Evolutionary conservation across 179 eudicot species (phyloP), one percentile per base, ranked within the genome.

Genomic region (Actinidia chinensis): DNA sequence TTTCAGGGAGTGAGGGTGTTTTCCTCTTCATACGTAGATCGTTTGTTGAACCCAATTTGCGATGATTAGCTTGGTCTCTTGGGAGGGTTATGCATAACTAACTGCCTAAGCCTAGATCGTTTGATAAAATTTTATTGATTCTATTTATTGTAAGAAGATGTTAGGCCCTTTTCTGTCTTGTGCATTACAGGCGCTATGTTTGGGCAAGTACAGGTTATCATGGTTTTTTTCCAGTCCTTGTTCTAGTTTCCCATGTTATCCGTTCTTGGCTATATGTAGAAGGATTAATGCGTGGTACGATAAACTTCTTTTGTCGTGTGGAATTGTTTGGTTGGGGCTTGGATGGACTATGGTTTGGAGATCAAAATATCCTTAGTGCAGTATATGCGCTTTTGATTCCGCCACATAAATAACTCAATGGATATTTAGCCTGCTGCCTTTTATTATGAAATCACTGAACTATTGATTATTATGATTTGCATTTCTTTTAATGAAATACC

Each of bases 191-290:
- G 50, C 50, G 1, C 50, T 47, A 6, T 47, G 11, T 47, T 47
- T 47, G 50, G 50, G 11, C 50, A n/a, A 47, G 50, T 47, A 47
- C 50, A 47, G 50, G 50, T 6, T 47, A 47, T 47, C 50, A 47
- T 47, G 50, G 50, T 1, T 47, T 64, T 42, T 65, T 65, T 40
- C 46, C 69, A 36, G 63, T 72, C 17, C 76, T 72, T 72, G 63
- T 42, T 11, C 5, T 23, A 55, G 18, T 43, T 43, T 59, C 56
- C 17, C 17, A 3, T 60, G 43, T 9, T 33, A 15, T 17, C 25
- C 68, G 28, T 75, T 61, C 22, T 70, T 46, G 46, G 20, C 43
- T 75, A 5, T 75, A 14, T 61, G 58, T 61, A 59, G 69, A 25
- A 63, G 59, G 44, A 61, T 13, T n/a, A 8, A 47, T 5, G 1